Evolutionary conservation across 805 yeast genomes (phyloP).

Genomic region (Ogataea siamensis): DNA sequence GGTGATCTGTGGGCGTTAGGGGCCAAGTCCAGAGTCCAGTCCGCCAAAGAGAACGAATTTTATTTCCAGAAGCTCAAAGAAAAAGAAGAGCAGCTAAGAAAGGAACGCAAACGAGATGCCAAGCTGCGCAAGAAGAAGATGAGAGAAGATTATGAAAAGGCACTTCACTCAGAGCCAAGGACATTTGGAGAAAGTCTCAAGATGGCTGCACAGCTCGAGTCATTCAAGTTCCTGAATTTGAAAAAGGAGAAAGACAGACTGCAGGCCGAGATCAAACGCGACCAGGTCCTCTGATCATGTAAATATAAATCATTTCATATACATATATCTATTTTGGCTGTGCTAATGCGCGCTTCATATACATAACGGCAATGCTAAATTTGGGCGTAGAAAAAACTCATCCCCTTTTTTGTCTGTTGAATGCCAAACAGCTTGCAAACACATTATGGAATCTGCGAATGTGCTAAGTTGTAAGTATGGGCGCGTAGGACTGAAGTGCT

Average conservation of each 20-base stretch:
- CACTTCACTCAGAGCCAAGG: constrained; percentile 23
- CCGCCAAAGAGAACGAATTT: constrained; percentile 35
- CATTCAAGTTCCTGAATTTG: constrained; percentile 26
- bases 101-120: constrained; percentile 27
- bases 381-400: constrained; percentile 11
- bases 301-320: constrained; percentile 2
- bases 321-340: constrained; percentile 7
- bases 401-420: constrained; percentile 8
- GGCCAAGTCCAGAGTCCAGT: constrained; percentile 49
- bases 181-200: constrained; percentile 23
- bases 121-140: constrained; percentile 26
- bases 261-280: constrained; percentile 21
- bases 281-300: constrained; percentile 6
- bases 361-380: neutral
- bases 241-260: constrained; percentile 29
- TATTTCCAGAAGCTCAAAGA: constrained; percentile 34
- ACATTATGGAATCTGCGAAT: constrained; percentile 16
- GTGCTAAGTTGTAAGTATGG: constrained; percentile 19
- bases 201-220: constrained; percentile 29
- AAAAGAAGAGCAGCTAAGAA: constrained; percentile 32
- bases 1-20: constrained; percentile 88
- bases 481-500: constrained; percentile 1
- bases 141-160: constrained; percentile 25
- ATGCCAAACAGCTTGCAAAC: neutral
- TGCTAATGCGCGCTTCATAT: constrained; percentile 2